These are phyloP conservation scores for Ilex aquifolium DNA, from an alignment of 257 asterid species.

Conservation along the genomic window DNA sequence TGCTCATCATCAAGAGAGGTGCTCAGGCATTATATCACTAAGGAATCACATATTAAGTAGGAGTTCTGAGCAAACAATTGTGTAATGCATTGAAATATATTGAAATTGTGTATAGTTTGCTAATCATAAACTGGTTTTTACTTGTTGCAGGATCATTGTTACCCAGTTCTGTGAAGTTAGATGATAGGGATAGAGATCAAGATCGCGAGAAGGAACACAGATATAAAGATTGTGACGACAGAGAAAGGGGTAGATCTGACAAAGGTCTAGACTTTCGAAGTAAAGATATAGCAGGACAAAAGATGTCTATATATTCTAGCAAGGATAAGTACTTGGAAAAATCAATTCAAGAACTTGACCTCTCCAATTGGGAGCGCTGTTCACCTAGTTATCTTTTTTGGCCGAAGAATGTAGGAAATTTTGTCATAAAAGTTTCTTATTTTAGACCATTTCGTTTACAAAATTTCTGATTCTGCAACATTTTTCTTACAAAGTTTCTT, in stretches of 20 bases:
- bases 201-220: slow-evolving; percentile 48
- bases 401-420: slow-evolving; percentile 70
- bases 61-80: too few species aligned
- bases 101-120: background rate
- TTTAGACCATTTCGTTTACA: slow-evolving; percentile 10
- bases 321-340: slow-evolving; percentile 68
- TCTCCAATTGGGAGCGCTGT: slow-evolving; percentile 76
- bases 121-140: too few species aligned
- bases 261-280: slow-evolving; percentile 35
- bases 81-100: too few species aligned
- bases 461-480: slow-evolving; percentile 7
- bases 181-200: slow-evolving; percentile 41
- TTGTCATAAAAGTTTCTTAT: slow-evolving; percentile 9
- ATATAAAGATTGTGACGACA: slow-evolving; percentile 34
- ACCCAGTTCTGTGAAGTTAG: slow-evolving; percentile 35
- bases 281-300: slow-evolving; percentile 57
- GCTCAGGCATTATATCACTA: background rate
- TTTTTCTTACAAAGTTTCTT: slow-evolving; percentile 13
- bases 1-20: background rate
- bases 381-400: slow-evolving; percentile 93
- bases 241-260: slow-evolving; percentile 63
- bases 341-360: slow-evolving; percentile 95
- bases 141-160: slow-evolving; percentile 44
- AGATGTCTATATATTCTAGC: slow-evolving; percentile 44
- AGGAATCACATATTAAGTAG: background rate